A percentile compares a stretch with the other conserved stretches of the same genome.
These are phyloP conservation scores for Aspergillus transmontanensis DNA, from an alignment of 2,329 filamentous ascomycete species.

Conservation along the genomic window DNA sequence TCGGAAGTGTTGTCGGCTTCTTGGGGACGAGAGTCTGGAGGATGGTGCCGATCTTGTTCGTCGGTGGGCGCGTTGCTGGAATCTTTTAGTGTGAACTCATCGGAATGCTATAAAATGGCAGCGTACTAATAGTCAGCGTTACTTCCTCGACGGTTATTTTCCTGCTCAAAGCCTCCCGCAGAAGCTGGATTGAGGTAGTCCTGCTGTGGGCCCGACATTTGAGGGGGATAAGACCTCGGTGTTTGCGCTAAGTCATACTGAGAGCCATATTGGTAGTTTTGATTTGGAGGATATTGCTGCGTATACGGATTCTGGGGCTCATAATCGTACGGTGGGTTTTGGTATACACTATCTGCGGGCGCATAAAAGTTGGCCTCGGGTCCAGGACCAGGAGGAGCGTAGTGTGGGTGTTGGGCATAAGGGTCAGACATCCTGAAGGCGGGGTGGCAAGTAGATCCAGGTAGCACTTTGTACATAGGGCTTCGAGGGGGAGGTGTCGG, in stretches of 20 bases:
- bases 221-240: slow-evolving; percentile 13
- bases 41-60: not conserved
- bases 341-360: slow-evolving; percentile 28
- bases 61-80: not conserved
- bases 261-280: slow-evolving; percentile 10
- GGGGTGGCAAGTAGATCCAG: not conserved
- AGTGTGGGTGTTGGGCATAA: slow-evolving; percentile 47
- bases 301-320: slow-evolving; percentile 19
- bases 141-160: slow-evolving; percentile 13
- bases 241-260: slow-evolving; percentile 15
- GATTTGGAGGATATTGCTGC: slow-evolving; percentile 14
- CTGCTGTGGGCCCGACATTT: slow-evolving; percentile 1
- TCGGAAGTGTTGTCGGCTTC: slow-evolving; percentile 37
- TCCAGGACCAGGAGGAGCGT: slow-evolving; percentile 27
- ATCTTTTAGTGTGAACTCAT: not conserved
- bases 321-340: slow-evolving; percentile 30
- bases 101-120: not conserved
- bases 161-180: not conserved
- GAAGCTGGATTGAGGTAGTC: slow-evolving; percentile 9
- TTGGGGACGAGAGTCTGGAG: not conserved
- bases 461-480: not conserved
- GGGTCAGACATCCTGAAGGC: slow-evolving; percentile 52
- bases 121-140: slow-evolving; percentile 26
- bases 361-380: slow-evolving; percentile 24
- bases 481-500: not conserved